Percentiles rank a stretch among this genome's conserved stretches.
phyloP scores from a whole-genome alignment of 2,329 filamentous ascomycete genomes.

The Sclerotinia borealis region DNA sequence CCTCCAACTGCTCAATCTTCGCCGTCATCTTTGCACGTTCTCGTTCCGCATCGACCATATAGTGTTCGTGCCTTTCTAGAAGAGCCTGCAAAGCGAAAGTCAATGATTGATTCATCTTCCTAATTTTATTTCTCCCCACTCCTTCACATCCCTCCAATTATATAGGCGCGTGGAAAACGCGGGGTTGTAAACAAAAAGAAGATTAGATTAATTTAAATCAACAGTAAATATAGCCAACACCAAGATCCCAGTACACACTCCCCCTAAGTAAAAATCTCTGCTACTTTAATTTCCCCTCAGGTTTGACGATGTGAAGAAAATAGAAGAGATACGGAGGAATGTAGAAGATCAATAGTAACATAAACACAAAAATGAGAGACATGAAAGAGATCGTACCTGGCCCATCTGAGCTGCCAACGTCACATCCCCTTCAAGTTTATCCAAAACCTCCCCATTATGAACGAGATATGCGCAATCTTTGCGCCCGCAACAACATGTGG shows the following conservation, averaged over 20 bases:
- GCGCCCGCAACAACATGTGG: conserved; percentile 79
- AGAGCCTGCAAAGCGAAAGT: conserved; percentile 77
- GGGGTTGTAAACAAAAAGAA: conserved; percentile 7
- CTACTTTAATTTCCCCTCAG: conserved; percentile 6
- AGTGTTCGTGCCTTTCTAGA: conserved; percentile 85
- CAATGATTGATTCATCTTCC: conserved; percentile 43
- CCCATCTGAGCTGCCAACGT: conserved; percentile 80
- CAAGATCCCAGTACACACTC: conserved; percentile 3
- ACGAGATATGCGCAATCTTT: conserved; percentile 71
- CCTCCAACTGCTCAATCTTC: conserved; percentile 40
- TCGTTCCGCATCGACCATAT: conserved; percentile 85
- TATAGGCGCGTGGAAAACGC: conserved; percentile 4
- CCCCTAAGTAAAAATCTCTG: neutral
- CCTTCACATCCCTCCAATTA: neutral
- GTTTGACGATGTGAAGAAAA: neutral
- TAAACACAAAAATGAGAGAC: conserved; percentile 22
- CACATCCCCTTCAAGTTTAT: conserved; percentile 81
- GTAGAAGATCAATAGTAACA: conserved; percentile 12
- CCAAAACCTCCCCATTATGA: conserved; percentile 72
- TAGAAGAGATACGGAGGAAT: neutral
- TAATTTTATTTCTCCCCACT: neutral
- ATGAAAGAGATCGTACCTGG: conserved; percentile 62
- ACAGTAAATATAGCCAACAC: neutral
- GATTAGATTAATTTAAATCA: conserved; percentile 8
- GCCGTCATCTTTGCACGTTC: conserved; percentile 50